Evolutionary conservation across 768 basidiomycete species (phyloP).

Genomic region (Psilocybe tampanensis): DNA sequence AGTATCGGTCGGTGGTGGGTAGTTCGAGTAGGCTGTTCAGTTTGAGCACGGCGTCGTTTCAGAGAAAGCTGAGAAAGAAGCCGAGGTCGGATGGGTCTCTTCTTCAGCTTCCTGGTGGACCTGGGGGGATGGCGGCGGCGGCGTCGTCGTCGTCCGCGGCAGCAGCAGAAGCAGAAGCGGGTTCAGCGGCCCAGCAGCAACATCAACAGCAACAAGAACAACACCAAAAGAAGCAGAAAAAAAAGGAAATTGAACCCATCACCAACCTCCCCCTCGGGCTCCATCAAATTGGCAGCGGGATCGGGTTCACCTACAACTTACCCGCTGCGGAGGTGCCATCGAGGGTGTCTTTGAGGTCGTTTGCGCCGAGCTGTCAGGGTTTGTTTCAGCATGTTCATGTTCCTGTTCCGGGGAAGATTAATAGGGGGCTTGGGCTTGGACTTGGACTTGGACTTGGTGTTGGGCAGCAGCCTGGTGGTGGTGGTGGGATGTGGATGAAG

Average conservation of each 20-base stretch:
- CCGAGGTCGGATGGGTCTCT: conserved; percentile 36
- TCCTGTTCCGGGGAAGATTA: conserved; percentile 21
- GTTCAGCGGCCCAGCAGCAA: too few species aligned
- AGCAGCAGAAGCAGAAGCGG: too few species aligned
- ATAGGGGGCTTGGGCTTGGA: conserved; percentile 19
- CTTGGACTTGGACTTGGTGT: conserved; percentile 14
- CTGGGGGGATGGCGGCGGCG: too few species aligned
- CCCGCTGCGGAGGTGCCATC: conserved; percentile 29
- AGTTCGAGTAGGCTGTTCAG: conserved; percentile 30
- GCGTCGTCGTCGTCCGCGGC: conserved; percentile 13
- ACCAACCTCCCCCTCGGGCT: conserved; percentile 45
- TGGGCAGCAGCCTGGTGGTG: neutral
- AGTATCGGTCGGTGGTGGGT: conserved; percentile 38
- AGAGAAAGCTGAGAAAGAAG: conserved; percentile 44
- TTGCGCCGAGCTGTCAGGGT: conserved; percentile 20
- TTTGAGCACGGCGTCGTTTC: conserved; percentile 34
- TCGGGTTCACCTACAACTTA: conserved; percentile 48
- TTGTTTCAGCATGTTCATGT: too few species aligned
- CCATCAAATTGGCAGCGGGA: conserved; percentile 52
- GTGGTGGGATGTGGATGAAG: neutral
- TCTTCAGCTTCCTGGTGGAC: too few species aligned
- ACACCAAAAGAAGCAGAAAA: neutral
- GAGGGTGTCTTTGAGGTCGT: conserved; percentile 23
- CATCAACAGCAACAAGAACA: neutral
- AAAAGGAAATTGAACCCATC: conserved; percentile 25